phyloP scores from a whole-genome alignment of 169 alveolate species.

The Eimeria praecox region DNA sequence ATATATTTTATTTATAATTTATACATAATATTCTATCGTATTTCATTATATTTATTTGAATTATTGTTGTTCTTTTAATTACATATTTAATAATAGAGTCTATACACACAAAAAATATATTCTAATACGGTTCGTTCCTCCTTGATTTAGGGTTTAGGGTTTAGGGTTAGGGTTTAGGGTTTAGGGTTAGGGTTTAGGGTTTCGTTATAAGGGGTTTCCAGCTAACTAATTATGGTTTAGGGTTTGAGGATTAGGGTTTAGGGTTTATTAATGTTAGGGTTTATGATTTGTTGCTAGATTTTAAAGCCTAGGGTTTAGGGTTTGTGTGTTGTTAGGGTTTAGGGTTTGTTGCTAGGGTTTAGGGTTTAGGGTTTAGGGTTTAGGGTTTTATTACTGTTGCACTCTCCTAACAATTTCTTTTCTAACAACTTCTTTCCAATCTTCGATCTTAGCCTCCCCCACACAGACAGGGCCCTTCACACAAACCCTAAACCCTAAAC shows the following conservation, averaged over 20 bases:
- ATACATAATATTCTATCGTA: too few relatives aligned
- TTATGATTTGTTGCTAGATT: background rate
- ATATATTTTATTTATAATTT: too few relatives aligned
- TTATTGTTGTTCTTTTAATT: too few relatives aligned
- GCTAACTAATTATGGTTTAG: background rate
- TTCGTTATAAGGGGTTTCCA: background rate
- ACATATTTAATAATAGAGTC: too few relatives aligned
- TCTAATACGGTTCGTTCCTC: too few relatives aligned
- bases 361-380: background rate
- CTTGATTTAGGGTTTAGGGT: background rate
- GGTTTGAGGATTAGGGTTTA: background rate
- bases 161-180: background rate
- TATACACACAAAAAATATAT: too few relatives aligned
- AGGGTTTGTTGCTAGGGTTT: background rate
- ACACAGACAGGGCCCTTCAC: constrained; percentile 75
- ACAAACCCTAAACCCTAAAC: background rate
- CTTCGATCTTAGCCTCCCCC: background rate
- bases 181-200: background rate
- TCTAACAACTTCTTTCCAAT: constrained; percentile 76
- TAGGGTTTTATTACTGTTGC: constrained; percentile 4
- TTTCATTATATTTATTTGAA: too few relatives aligned
- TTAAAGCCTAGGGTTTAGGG: background rate
- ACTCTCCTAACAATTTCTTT: constrained; percentile 55
- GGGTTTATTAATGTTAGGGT: background rate
- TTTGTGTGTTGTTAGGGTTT: background rate